phyloP scores from a whole-genome alignment of 441 rosid species.

The Erodium chrysanthum region DNA sequence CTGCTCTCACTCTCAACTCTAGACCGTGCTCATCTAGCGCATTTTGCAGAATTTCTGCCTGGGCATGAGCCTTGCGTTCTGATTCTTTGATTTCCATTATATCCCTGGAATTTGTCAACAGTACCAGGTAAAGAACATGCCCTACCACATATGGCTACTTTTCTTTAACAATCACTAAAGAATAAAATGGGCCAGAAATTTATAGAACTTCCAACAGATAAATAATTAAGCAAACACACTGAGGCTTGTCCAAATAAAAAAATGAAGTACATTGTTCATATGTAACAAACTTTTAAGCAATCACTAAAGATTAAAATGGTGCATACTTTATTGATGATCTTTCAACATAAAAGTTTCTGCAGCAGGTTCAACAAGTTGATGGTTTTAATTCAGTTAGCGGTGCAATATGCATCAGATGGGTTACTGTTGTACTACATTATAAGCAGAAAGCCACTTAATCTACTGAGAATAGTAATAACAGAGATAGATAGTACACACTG shows the following conservation, averaged over 20 bases:
- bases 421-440: not conserved
- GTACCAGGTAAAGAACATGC: not conserved
- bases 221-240: not conserved
- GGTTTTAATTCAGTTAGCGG: not conserved
- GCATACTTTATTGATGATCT: not conserved
- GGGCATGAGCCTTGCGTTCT: conserved; percentile 53
- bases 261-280: not conserved
- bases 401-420: conserved; percentile 4
- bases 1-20: conserved; percentile 92
- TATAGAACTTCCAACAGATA: not conserved
- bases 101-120: conserved; percentile 38
- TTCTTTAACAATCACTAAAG: not conserved
- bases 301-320: not conserved
- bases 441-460: not conserved
- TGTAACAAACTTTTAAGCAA: not conserved
- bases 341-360: not conserved
- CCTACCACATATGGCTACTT: not conserved
- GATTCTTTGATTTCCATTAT: conserved; percentile 74
- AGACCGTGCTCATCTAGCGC: conserved; percentile 82
- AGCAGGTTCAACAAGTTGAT: not conserved
- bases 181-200: not conserved
- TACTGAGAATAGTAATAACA: conserved; percentile 5
- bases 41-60: conserved; percentile 60
- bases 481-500: not conserved
- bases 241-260: not conserved